A percentile compares a stretch with the other conserved stretches of the same genome.
Conservation (phyloP, 768 basidiomycete species). For the Cubamyces sp. region DNA sequence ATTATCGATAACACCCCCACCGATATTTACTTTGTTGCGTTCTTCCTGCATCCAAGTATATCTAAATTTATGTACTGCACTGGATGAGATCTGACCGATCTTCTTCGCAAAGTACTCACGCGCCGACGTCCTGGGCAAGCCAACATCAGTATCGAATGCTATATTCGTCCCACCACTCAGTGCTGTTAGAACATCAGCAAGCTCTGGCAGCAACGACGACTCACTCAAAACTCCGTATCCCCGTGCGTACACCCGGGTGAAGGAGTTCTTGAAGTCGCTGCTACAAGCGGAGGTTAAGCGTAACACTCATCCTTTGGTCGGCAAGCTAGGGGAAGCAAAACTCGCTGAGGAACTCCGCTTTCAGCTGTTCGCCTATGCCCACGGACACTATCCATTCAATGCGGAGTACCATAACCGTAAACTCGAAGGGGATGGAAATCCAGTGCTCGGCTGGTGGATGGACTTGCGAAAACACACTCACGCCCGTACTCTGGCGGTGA, state of each 20-base stretch:
- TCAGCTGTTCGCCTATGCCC: slow-evolving; percentile 8
- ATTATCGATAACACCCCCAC: slow-evolving; percentile 7
- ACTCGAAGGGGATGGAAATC: not conserved
- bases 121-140: not conserved
- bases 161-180: slow-evolving; percentile 5
- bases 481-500: slow-evolving; percentile 2
- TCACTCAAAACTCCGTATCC: not conserved
- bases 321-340: not conserved
- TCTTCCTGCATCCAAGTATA: not conserved
- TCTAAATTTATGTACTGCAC: not conserved
- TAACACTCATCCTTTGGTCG: slow-evolving; percentile 2
- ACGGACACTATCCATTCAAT: slow-evolving; percentile 8
- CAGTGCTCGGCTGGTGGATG: slow-evolving; percentile 8
- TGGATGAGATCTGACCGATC: not conserved
- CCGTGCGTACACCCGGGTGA: slow-evolving; percentile 1
- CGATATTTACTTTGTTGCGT: slow-evolving; percentile 7
- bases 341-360: not conserved
- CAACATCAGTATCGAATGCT: not conserved
- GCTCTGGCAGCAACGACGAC: not conserved
- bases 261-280: slow-evolving; percentile 10
- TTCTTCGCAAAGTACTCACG: not conserved
- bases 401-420: not conserved
- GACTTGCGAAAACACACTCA: not conserved
- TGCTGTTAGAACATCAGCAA: no score
- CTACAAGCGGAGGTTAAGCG: not conserved